Conservation (phyloP, 306 rosid species). For the Crataegus laevigata region DNA sequence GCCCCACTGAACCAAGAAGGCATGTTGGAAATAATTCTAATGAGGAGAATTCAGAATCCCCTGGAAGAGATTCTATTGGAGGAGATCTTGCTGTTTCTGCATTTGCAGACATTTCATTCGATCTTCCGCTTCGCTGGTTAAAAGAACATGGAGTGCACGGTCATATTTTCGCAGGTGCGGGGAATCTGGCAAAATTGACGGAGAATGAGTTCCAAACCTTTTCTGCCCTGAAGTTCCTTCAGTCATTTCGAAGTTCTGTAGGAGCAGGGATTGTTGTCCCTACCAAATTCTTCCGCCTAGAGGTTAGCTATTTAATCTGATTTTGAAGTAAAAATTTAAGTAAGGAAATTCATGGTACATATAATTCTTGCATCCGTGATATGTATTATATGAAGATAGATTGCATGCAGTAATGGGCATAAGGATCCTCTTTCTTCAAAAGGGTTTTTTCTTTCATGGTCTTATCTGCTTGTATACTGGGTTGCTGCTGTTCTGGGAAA, state of each 20-base stretch:
- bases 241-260: conserved; percentile 71
- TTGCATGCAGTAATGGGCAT: too few relatives aligned
- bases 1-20: conserved; percentile 80
- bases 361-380: background rate
- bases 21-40: conserved; percentile 33
- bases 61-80: conserved; percentile 66
- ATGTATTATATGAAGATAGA: background rate
- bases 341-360: background rate
- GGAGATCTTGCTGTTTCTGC: conserved; percentile 97
- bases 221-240: conserved; percentile 54
- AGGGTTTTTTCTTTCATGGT: background rate
- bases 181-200: conserved; percentile 72
- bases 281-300: conserved; percentile 76
- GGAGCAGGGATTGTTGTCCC: conserved; percentile 92
- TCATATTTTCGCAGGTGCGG: conserved; percentile 89
- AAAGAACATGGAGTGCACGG: conserved; percentile 88
- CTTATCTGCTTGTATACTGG: background rate
- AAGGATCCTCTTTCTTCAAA: background rate
- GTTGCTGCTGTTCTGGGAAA: background rate
- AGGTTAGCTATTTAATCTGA: conserved; percentile 50
- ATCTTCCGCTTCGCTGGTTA: conserved; percentile 78
- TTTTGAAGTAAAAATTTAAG: background rate
- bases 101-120: conserved; percentile 88
- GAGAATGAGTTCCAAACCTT: conserved; percentile 67
- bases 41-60: conserved; percentile 39